A percentile compares a stretch with the other conserved stretches of the same genome.
Evolutionary conservation across 202 grass and related monocot species (phyloP).

Genomic region (Bolboschoenoplectus hybrid): DNA sequence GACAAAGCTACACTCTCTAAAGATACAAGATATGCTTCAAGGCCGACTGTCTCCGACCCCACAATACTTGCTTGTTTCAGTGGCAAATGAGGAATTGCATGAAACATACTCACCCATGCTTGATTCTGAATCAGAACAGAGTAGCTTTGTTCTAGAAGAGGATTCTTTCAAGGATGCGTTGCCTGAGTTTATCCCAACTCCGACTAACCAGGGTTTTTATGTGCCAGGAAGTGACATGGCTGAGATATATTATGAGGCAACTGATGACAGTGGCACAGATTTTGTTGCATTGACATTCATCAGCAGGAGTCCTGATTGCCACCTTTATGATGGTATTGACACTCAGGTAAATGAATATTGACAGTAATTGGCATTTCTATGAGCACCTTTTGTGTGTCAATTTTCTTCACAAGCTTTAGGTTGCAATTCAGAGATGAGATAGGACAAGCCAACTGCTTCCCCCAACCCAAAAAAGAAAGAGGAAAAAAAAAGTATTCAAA

Average conservation of each 20-base stretch:
- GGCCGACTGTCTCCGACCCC: slow-evolving; percentile 55
- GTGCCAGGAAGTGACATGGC: slow-evolving; percentile 48
- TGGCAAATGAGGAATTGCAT: slow-evolving; percentile 66
- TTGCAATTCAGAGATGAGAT: neutral
- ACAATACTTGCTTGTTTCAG: slow-evolving; percentile 79
- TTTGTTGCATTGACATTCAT: slow-evolving; percentile 90
- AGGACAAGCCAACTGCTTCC: neutral
- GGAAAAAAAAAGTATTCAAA: neutral
- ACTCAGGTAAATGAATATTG: slow-evolving; percentile 69
- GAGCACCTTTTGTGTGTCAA: neutral
- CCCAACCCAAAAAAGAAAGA: neutral
- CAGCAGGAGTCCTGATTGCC: slow-evolving; percentile 79
- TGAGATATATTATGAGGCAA: slow-evolving; percentile 90
- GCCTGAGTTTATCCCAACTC: slow-evolving; percentile 64
- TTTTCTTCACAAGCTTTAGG: neutral
- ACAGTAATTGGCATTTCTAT: slow-evolving; percentile 4
- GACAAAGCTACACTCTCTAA: slow-evolving; percentile 91
- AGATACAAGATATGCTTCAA: slow-evolving; percentile 86
- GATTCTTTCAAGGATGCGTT: slow-evolving; percentile 93
- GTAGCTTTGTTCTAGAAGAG: slow-evolving; percentile 62
- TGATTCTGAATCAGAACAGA: slow-evolving; percentile 52
- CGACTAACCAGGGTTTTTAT: slow-evolving; percentile 52
- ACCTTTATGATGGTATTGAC: slow-evolving; percentile 89
- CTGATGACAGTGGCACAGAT: slow-evolving; percentile 73
- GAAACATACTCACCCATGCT: slow-evolving; percentile 44